Evolutionary conservation across 495 filamentous ascomycete genomes (phyloP), one percentile per base, ranked within the genome.

Genomic region (Aspergillus taichungensis): DNA sequence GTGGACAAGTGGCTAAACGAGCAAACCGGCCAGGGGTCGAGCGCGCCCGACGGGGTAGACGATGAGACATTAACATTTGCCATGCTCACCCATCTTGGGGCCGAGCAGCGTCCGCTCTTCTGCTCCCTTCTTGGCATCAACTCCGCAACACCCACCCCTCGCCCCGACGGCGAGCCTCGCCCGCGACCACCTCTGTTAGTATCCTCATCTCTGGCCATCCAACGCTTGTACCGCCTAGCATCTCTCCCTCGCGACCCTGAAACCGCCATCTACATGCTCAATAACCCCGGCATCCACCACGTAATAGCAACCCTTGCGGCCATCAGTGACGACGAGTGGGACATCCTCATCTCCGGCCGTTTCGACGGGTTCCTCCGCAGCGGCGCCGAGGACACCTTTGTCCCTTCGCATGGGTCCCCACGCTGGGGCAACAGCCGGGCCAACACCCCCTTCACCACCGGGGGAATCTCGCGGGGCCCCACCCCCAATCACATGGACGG

Each of bases 321-420:
- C 33, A 88, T 99, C 56, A 88, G 79, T 52, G 74, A 83, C 27
- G 80, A 80, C 11, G 94, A 99, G 60, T 96, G 94, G 89, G 94
- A 99, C 33, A 90, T 99, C 34, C 77, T 99, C 29, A 87, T 84
- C 27, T 96, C 91, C 0, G 94, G 94, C 24, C 87, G 91, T 32
- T 97, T 99, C 56, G 92, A 98, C 59, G 91, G 91, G 5, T 97
- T 98, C 68, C 77, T 98, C 13, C 92, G 90, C 78, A 90, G 86
- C 35, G 90, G 90, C n/a, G 87, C 85, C 30, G 89, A 95, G 53
- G 76, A 77, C 45, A 51, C 69, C 10, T 54, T 73, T 35, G 77
- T 48, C 9, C 39, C 52, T 32, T 40, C 39, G 31, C 52, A 37
- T 27, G 47, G 42, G 10, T 35, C 42, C 12, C 42, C 45, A 30